These are phyloP conservation scores for Debaryomycetaceae sp. DNA, from an alignment of 1,139 yeast species.

Conservation along the genomic window DNA sequence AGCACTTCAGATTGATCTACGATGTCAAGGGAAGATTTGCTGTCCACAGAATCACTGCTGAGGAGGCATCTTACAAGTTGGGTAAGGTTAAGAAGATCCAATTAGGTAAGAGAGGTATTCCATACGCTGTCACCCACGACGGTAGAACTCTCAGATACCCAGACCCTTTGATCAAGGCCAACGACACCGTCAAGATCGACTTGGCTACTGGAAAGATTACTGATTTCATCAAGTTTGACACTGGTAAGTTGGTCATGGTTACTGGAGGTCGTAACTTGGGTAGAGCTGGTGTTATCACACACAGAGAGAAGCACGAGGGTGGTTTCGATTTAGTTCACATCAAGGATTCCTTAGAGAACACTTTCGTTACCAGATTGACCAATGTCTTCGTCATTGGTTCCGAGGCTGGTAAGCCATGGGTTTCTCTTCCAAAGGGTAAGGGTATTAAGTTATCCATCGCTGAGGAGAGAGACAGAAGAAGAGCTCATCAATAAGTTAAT, in stretches of 20 bases:
- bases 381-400: slow-evolving; percentile 95
- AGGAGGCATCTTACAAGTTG: slow-evolving; percentile 96
- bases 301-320: slow-evolving; percentile 99
- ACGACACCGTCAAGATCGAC: slow-evolving; percentile 96
- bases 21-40: slow-evolving; percentile 99
- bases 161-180: slow-evolving; percentile 92
- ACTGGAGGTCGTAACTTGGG: slow-evolving; percentile 99
- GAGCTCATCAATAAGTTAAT: slow-evolving; percentile 57
- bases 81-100: slow-evolving; percentile 97
- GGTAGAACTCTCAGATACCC: slow-evolving; percentile 99
- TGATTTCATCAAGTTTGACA: slow-evolving; percentile 89
- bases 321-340: slow-evolving; percentile 99
- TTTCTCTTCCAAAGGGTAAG: slow-evolving; percentile 99
- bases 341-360: slow-evolving; percentile 95
- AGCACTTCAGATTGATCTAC: slow-evolving; percentile 97
- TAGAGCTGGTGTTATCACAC: slow-evolving; percentile 96
- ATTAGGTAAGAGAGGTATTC: slow-evolving; percentile 97
- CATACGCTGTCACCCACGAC: slow-evolving; percentile 98
- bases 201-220: slow-evolving; percentile 92
- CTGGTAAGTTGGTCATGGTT: slow-evolving; percentile 95
- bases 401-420: slow-evolving; percentile 95
- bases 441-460: slow-evolving; percentile 97
- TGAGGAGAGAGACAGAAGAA: slow-evolving; percentile 99
- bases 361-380: slow-evolving; percentile 95
- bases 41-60: slow-evolving; percentile 98